A percentile compares a stretch with the other conserved stretches of the same genome.
phyloP scores from a whole-genome alignment of 140 eudicot species.

The Anethum foeniculum region DNA sequence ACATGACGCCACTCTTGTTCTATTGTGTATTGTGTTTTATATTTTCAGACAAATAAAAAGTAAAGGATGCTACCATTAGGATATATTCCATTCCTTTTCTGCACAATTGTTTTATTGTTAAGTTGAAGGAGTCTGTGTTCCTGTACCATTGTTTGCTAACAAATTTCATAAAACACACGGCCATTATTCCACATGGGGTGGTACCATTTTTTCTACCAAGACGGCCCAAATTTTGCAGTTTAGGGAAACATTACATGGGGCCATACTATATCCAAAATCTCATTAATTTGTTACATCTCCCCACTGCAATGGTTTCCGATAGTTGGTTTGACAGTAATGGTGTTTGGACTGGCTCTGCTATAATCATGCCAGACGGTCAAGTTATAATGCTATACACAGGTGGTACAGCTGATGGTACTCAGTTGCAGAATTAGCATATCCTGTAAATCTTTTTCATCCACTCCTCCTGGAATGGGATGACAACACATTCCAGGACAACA shows the following conservation, averaged over 20 bases:
- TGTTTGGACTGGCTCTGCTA: slow-evolving; percentile 88
- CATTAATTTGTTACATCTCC: slow-evolving; percentile 66
- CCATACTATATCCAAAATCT: slow-evolving; percentile 66
- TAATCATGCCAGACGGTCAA: slow-evolving; percentile 60
- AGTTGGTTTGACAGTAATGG: slow-evolving; percentile 71
- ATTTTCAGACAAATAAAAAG: background rate
- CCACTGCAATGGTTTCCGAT: slow-evolving; percentile 68
- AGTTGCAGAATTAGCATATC: slow-evolving; percentile 79
- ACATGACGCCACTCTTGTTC: background rate
- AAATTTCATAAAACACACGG: slow-evolving; percentile 25
- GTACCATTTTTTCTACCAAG: slow-evolving; percentile 86
- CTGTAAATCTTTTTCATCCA: slow-evolving; percentile 79
- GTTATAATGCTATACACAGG: slow-evolving; percentile 78
- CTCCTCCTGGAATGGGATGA: slow-evolving; percentile 55
- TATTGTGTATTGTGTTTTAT: background rate
- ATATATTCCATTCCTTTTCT: background rate
- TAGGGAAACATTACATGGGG: slow-evolving; percentile 97
- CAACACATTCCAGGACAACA: too few species aligned
- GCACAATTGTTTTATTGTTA: background rate
- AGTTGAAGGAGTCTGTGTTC: background rate
- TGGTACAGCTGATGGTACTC: slow-evolving; percentile 37
- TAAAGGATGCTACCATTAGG: background rate
- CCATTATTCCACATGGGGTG: slow-evolving; percentile 78
- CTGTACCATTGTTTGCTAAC: background rate
- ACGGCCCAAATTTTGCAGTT: slow-evolving; percentile 70